Evolutionary conservation across 495 filamentous ascomycete species (phyloP), one percentile per base, ranked within the genome.

Genomic region (Parathielavia hyrcaniae): DNA sequence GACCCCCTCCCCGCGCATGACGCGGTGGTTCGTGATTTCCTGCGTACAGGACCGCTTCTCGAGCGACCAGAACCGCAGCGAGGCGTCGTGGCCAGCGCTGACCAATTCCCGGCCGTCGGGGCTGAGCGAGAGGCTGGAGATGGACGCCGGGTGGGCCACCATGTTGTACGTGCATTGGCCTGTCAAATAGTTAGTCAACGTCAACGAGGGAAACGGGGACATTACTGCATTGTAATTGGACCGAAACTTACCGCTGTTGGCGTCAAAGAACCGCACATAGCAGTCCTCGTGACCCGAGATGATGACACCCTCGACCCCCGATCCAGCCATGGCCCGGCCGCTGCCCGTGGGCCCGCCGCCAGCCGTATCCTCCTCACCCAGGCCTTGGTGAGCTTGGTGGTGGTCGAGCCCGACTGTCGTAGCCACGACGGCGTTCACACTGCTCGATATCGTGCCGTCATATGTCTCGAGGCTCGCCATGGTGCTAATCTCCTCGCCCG

Each of bases 161-260:
- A 98, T 97, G 62, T 85, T 91, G 71, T 97, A 98, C 16, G 95
- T 96, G 76, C 91, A 96, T 93, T 97, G 95, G 61, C 93, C 93
- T 98, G 64, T 19, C 34, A n/a, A 34, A 6, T 5, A 54, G n/a
- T n/a, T n/a, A 39, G 20, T 82, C 69, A 77, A 75, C 59, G 50
- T 53, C 23, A 19, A n/a, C n/a, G n/a, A n/a, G n/a, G n/a, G n/a
- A n/a, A n/a, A n/a, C 22, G 19, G 11, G 44, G 19, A 50, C 19
- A 64, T n/a, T n/a, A n/a, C n/a, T n/a, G n/a, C n/a, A n/a, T n/a
- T n/a, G n/a, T n/a, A n/a, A n/a, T n/a, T n/a, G n/a, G n/a, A n/a
- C n/a, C n/a, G n/a, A 30, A 3, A 85, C 90, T 71, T 83, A 97
- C 93, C 93, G 73, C 89, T 96, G 67, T 97, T 97, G 22, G 93